Base-by-base conservation (phyloP, 23 red algal genomes). In the Porphyridium purpureum region DNA sequence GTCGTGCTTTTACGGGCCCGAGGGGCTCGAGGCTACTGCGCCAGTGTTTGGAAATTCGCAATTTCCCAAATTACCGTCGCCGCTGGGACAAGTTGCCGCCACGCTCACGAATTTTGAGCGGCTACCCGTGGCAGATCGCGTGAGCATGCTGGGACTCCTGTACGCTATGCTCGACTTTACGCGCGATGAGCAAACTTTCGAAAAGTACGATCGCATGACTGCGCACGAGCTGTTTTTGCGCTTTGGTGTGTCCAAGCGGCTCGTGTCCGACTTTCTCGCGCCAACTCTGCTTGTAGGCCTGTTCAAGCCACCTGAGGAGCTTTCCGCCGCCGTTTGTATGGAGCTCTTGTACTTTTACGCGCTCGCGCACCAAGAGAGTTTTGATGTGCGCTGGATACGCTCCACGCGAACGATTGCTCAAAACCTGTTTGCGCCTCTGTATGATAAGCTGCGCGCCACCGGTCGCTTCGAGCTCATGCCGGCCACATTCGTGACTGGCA, bases 311-410 rank as follows among this genome's bases (percentile, higher is more conserved):
- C 66, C 41, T 3, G 82, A 88, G 57, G 62, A 72, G 44, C 72
- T 62, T 59, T 78, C 70, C 29, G 82, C 82, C 8, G 64, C 70
- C 5, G 82, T 56, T 14, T 51, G 63, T 3, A 55, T 88, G 22
- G 82, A 64, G 24, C 71, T 88, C 62, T 32, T 88, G 55, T 68
- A 78, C 24, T 88, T 66, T 33, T 88, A 78, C 54, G 79, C 79
- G 32, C 34, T 88, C 14, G 62, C 61, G 3, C 70, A 88, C 31
- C 82, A 88, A 53, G 62, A 64, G 1, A 64, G 71, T 19, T 88
- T 88, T 63, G 82, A 88, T 24, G 82, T 88, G 11, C 65, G 70
- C 21, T 88, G 82, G 82, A 64, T 66, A 20, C 82, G 82, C 22
- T 71, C 71, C 21, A n/a, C n/a, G n/a, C n/a, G n/a, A n/a, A 88